Evolutionary conservation across 2,329 filamentous ascomycete species (phyloP).

Genomic region (Trichoderma koningii): DNA sequence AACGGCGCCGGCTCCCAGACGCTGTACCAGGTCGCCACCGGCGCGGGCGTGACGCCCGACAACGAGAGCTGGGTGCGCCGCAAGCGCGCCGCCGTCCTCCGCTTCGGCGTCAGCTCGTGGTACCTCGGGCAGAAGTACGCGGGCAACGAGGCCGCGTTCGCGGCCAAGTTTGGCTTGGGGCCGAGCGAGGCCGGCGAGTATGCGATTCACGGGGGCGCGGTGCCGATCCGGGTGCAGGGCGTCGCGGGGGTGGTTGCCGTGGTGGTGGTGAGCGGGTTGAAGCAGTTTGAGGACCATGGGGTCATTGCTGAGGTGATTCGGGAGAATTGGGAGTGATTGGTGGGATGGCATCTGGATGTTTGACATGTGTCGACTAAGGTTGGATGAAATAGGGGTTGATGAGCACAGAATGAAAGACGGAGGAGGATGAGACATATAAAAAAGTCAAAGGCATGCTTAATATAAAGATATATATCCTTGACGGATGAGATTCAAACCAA

Average conservation of each 20-base stretch:
- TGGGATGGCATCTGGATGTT: neutral
- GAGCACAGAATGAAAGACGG: neutral
- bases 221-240: conserved; percentile 70
- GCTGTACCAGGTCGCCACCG: conserved; percentile 70
- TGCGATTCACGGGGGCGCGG: conserved; percentile 76
- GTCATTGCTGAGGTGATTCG: conserved; percentile 71
- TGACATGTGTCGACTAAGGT: neutral
- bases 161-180: conserved; percentile 64
- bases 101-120: conserved; percentile 72
- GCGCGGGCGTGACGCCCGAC: conserved; percentile 68
- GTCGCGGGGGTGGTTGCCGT: conserved; percentile 77
- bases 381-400: neutral
- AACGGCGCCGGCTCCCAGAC: conserved; percentile 60
- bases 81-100: conserved; percentile 71
- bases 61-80: conserved; percentile 70
- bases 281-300: conserved; percentile 76
- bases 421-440: neutral
- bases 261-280: conserved; percentile 74
- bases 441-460: neutral
- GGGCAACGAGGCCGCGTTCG: conserved; percentile 66
- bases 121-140: conserved; percentile 67
- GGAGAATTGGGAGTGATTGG: conserved; percentile 46
- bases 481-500: no score
- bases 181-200: conserved; percentile 60
- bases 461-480: neutral